Percentiles rank a stretch among this genome's conserved stretches.
Conservation (phyloP, 2,329 filamentous ascomycete species). For the Pseudogymnoascus sp. region DNA sequence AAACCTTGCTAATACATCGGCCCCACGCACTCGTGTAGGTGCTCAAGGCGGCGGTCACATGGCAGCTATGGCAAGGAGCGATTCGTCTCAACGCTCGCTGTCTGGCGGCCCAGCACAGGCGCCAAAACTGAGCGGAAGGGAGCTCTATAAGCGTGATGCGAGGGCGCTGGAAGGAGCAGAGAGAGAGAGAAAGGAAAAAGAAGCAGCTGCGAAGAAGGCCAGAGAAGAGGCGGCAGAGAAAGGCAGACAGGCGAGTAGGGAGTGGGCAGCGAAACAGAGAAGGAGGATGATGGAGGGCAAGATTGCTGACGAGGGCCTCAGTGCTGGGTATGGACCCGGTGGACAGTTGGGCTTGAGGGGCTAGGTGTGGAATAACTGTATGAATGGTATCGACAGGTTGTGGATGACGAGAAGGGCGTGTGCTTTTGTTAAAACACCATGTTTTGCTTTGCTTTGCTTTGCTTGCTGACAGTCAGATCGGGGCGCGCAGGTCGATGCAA, state of each 20-base stretch:
- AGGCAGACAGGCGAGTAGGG: constrained; percentile 49
- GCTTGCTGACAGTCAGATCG: background rate
- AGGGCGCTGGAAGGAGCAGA: constrained; percentile 40
- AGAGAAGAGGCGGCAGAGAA: constrained; percentile 55
- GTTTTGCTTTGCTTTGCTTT: background rate
- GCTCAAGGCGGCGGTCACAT: constrained; percentile 7
- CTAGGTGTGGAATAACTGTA: background rate
- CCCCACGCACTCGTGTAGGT: constrained; percentile 22
- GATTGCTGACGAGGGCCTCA: constrained; percentile 19
- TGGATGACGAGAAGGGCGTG: background rate
- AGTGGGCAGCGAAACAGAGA: constrained; percentile 54
- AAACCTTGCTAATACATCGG: constrained; percentile 26
- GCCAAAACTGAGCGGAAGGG: constrained; percentile 36
- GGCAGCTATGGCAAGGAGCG: background rate
- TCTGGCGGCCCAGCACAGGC: background rate
- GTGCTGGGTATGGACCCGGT: constrained; percentile 22
- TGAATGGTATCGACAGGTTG: background rate
- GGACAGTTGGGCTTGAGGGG: constrained; percentile 20
- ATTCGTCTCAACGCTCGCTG: background rate
- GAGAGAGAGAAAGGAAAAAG: constrained; percentile 47
- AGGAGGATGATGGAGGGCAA: constrained; percentile 20
- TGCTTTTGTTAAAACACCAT: background rate
- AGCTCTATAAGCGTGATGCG: constrained; percentile 48
- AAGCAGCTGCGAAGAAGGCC: constrained; percentile 45
- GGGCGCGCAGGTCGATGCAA: background rate